These are phyloP conservation scores for Galerina marginata DNA, from an alignment of 768 basidiomycete genomes.

Conservation along the genomic window DNA sequence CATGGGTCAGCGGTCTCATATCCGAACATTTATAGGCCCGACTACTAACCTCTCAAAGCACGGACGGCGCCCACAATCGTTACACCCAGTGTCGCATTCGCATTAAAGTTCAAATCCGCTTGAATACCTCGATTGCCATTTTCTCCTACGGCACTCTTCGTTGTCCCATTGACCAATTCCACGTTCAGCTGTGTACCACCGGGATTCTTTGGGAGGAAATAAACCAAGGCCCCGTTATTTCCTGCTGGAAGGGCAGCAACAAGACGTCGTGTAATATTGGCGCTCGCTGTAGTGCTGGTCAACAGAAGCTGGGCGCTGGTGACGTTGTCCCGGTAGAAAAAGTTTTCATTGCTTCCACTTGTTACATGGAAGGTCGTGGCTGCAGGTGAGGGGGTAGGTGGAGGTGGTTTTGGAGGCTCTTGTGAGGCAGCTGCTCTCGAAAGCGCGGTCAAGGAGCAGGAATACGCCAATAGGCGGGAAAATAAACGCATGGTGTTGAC, in stretches of 20 bases:
- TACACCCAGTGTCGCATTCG: conserved; percentile 44
- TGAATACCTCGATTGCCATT: conserved; percentile 42
- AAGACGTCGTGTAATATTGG: conserved; percentile 34
- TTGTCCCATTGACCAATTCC: conserved; percentile 25
- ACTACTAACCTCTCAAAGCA: conserved; percentile 40
- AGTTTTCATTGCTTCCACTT: conserved; percentile 48
- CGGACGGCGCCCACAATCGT: conserved; percentile 48
- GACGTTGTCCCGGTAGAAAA: conserved; percentile 44
- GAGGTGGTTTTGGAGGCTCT: background rate
- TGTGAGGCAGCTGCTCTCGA: background rate
- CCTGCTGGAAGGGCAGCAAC: conserved; percentile 50
- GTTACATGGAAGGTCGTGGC: conserved; percentile 33
- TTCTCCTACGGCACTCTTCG: conserved; percentile 21
- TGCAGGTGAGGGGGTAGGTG: background rate
- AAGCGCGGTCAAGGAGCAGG: background rate
- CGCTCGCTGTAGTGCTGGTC: conserved; percentile 30
- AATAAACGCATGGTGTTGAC: background rate
- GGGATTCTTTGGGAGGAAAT: conserved; percentile 39
- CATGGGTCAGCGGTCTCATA: background rate
- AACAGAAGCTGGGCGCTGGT: conserved; percentile 47
- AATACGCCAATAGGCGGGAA: background rate
- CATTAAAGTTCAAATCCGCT: conserved; percentile 37
- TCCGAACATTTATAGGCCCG: too few relatives aligned
- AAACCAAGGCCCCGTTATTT: conserved; percentile 46
- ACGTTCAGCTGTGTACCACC: conserved; percentile 14